Base-by-base conservation (phyloP, 148 eudicot genomes). In the Chenopodium quinoa region DNA sequence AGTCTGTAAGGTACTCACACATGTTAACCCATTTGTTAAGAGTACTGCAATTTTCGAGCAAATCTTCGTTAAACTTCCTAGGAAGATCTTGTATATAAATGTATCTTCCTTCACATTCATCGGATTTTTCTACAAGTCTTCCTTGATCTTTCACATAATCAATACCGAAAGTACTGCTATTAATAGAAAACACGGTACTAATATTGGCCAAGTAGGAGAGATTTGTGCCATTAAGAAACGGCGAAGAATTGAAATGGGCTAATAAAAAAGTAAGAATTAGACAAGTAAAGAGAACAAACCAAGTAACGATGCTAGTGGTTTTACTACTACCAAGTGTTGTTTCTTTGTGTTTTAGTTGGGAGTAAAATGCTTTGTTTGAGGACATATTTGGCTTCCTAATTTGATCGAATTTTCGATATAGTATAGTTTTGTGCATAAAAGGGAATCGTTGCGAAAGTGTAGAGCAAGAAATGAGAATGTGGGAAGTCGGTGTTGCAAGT, bases 11-110 rank as follows among this genome's bases (percentile, higher is more conserved):
- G 54, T 83, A 83, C 22, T 79, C 76, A 78, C 98, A 94, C 89
- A 90, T 88, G 54, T 88, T 85, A 4, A 46, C 64, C 92, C 90
- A 91, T 47, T 82, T 86, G 82, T 76, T 86, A 3, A 91, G 83
- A 1, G 69, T 75, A 63, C 56, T 47, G 73, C 98, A 94, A 10
- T 93, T 77, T 20, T 75, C 75, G 2, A 91, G 63, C 71, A 90
- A 71, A 40, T 89, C 90, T 0, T 81, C 31, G 69, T 93, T 93
- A 86, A 88, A 94, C 16, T 76, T 56, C 47, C 77, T 32, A 2
- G 98, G 94, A 44, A 94, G 75, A 9, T 90, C 86, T 17, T 90
- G 90, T 29, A 93, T 75, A 32, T 91, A 93, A 3, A 94, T 79
- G 76, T 94, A 94, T 66, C 88, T 83, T 8, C 90, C 95, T 23